These are phyloP conservation scores for Liquidambar formosana DNA, from an alignment of 164 flowering plant genomes.

Conservation along the genomic window DNA sequence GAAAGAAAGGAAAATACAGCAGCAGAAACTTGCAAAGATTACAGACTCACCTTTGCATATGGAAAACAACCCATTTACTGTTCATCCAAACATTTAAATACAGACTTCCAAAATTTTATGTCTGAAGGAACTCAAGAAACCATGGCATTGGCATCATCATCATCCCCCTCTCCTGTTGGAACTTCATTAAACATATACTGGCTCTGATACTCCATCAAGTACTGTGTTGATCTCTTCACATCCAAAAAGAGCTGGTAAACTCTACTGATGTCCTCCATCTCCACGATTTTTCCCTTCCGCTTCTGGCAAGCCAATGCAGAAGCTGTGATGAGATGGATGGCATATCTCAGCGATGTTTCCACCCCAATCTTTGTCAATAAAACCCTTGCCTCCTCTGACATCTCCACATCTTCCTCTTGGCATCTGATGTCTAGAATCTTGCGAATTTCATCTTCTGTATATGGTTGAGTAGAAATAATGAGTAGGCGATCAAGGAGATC, in stretches of 20 bases:
- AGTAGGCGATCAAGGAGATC: constrained; percentile 90
- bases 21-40: too few species aligned
- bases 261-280: constrained; percentile 72
- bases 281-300: constrained; percentile 83
- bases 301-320: constrained; percentile 86
- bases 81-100: not conserved
- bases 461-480: constrained; percentile 86
- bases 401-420: constrained; percentile 95
- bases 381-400: constrained; percentile 78
- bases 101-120: not conserved
- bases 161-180: constrained; percentile 44
- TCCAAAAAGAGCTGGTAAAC: constrained; percentile 82
- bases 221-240: constrained; percentile 87
- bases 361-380: constrained; percentile 61
- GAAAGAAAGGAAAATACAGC: too few species aligned
- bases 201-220: constrained; percentile 84
- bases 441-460: constrained; percentile 73
- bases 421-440: constrained; percentile 83
- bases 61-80: too few species aligned
- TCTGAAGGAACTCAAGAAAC: constrained; percentile 20
- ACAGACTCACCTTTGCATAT: too few species aligned
- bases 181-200: constrained; percentile 85
- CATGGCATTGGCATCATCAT: constrained; percentile 56
- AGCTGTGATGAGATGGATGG: constrained; percentile 82
- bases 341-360: constrained; percentile 74